These are phyloP conservation scores for Colletotrichum orbiculare DNA, from an alignment of 2,329 filamentous ascomycete species.

Conservation along the genomic window DNA sequence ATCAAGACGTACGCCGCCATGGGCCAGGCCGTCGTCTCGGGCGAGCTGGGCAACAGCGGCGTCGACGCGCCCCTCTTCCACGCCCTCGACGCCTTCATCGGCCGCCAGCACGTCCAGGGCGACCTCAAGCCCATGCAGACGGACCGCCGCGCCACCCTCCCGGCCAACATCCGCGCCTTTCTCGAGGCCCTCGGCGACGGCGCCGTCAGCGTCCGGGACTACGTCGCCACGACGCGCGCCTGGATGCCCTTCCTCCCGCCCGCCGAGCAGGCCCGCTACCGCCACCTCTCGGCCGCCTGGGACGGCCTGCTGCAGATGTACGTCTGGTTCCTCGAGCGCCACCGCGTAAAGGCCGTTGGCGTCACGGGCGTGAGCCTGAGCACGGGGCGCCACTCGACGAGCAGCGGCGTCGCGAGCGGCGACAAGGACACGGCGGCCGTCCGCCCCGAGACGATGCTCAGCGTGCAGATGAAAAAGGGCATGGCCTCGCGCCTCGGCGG, in stretches of 20 bases:
- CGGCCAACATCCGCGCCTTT: constrained; percentile 26
- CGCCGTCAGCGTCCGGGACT: constrained; percentile 21
- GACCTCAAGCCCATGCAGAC: constrained; percentile 29
- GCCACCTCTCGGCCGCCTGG: constrained; percentile 27
- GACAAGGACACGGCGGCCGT: constrained; percentile 24
- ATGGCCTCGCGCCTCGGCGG: constrained; percentile 31
- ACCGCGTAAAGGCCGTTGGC: constrained; percentile 33
- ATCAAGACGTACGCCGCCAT: constrained; percentile 35
- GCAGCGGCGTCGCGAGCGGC: constrained; percentile 30
- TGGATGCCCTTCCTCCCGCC: not conserved
- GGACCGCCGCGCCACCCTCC: constrained; percentile 26
- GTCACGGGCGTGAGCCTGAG: constrained; percentile 25
- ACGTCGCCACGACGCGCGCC: constrained; percentile 11
- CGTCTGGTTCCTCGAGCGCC: constrained; percentile 31
- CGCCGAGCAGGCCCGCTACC: constrained; percentile 13
- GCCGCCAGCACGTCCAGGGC: constrained; percentile 21
- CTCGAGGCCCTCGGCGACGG: constrained; percentile 23
- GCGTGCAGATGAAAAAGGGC: constrained; percentile 34
- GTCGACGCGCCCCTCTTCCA: constrained; percentile 30
- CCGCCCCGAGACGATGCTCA: constrained; percentile 32
- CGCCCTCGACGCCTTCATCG: constrained; percentile 28
- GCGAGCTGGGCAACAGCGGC: constrained; percentile 32
- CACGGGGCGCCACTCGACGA: constrained; percentile 30
- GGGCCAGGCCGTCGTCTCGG: constrained; percentile 20
- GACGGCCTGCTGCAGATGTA: constrained; percentile 30